Conservation (phyloP, 164 flowering plant genomes). For the Magnolia sinica region DNA sequence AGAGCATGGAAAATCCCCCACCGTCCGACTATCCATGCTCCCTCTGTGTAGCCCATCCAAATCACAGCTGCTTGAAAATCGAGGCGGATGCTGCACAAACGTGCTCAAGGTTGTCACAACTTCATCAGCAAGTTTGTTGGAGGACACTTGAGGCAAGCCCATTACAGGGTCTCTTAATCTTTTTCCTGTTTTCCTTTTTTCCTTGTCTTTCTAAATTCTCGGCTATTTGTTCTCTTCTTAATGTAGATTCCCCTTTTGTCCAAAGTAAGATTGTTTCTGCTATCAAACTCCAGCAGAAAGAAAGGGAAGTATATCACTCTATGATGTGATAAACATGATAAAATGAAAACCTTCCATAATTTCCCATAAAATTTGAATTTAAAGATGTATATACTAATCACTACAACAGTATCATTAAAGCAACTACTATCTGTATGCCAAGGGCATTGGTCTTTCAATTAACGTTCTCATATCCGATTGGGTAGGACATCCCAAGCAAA, state of each 20-base stretch:
- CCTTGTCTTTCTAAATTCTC: neutral
- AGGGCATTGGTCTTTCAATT: constrained; percentile 23
- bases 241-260: neutral
- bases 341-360: neutral
- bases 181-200: neutral
- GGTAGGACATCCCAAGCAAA: constrained; percentile 14
- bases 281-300: neutral
- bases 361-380: neutral
- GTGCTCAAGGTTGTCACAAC: constrained; percentile 34
- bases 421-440: constrained; percentile 28
- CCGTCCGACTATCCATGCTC: constrained; percentile 9
- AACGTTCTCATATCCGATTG: constrained; percentile 4
- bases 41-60: constrained; percentile 38
- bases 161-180: constrained; percentile 19
- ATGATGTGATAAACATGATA: neutral
- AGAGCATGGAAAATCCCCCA: constrained; percentile 25
- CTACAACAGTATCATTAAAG: neutral
- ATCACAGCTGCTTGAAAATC: constrained; percentile 37
- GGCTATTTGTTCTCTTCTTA: neutral
- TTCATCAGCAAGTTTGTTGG: constrained; percentile 39
- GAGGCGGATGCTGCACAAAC: constrained; percentile 34
- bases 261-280: neutral
- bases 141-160: constrained; percentile 75
- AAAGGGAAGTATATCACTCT: neutral
- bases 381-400: neutral